Percentiles rank a stretch among this genome's conserved stretches.
phyloP scores from a whole-genome alignment of 495 filamentous ascomycete genomes.

The Tuber microsphaerosporum region DNA sequence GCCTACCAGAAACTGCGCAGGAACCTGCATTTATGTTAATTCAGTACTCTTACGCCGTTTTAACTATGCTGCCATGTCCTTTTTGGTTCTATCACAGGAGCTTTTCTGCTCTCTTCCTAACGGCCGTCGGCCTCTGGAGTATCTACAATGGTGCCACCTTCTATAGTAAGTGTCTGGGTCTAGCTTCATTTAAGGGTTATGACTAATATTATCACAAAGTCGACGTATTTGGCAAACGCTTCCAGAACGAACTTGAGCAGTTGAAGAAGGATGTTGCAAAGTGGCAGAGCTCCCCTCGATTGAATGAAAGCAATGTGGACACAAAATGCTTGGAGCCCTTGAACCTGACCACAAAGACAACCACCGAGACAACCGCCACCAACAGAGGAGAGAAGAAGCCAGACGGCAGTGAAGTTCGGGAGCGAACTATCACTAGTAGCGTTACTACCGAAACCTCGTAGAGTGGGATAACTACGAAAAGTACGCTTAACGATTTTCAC shows the following conservation, averaged over 20 bases:
- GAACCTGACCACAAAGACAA: conserved; percentile 13
- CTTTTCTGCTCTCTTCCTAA: conserved; percentile 68
- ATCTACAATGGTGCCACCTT: conserved; percentile 93
- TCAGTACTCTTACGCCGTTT: conserved; percentile 80
- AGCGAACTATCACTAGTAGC: conserved; percentile 22
- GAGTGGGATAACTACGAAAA: neutral
- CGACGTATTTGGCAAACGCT: conserved; percentile 89
- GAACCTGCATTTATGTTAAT: conserved; percentile 92
- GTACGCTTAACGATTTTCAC: neutral
- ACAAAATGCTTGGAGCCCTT: conserved; percentile 19
- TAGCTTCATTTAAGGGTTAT: neutral
- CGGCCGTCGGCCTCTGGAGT: conserved; percentile 76
- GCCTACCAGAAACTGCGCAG: conserved; percentile 66
- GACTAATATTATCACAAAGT: conserved; percentile 28
- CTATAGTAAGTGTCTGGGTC: conserved; percentile 55
- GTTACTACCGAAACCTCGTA: conserved; percentile 14
- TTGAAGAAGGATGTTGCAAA: conserved; percentile 82
- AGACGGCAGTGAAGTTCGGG: conserved; percentile 17
- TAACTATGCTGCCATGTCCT: conserved; percentile 90
- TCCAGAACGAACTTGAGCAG: conserved; percentile 90
- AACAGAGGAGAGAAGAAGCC: conserved; percentile 17
- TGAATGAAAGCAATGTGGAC: conserved; percentile 8
- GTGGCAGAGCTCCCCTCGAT: conserved; percentile 56
- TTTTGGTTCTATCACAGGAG: conserved; percentile 90
- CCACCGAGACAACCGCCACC: conserved; percentile 17